Percentiles rank a stretch among this genome's conserved stretches.
Evolutionary conservation across 1,139 yeast species (phyloP).

Genomic region (Debaryomyces fabryi): DNA sequence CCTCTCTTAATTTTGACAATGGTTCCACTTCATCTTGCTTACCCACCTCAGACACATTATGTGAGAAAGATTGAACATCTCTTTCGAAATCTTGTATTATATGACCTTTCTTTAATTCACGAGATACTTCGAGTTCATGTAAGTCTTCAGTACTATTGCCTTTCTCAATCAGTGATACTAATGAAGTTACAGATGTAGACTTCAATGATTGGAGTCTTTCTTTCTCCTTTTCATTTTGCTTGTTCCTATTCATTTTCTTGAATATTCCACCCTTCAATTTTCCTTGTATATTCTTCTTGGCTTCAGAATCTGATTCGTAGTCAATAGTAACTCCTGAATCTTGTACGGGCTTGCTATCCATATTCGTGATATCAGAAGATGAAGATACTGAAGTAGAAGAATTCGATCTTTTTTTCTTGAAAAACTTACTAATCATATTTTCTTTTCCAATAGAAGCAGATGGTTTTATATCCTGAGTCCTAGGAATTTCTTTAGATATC

Average conservation of each 20-base stretch:
- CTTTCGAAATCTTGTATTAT: background rate
- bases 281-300: constrained; percentile 19
- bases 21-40: constrained; percentile 5
- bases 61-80: background rate
- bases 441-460: constrained; percentile 33
- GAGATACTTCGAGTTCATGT: constrained; percentile 10
- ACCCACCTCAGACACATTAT: background rate
- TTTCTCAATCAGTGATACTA: constrained; percentile 13
- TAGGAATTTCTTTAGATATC: background rate
- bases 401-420: constrained; percentile 42
- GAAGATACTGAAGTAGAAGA: constrained; percentile 13
- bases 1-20: background rate
- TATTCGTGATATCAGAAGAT: constrained; percentile 2
- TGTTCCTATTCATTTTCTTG: constrained; percentile 21
- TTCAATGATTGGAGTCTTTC: constrained; percentile 18
- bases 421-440: constrained; percentile 46
- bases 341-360: constrained; percentile 2
- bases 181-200: constrained; percentile 15
- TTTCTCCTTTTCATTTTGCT: constrained; percentile 10
- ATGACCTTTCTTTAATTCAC: background rate
- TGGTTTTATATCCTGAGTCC: constrained; percentile 5
- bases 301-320: constrained; percentile 34
- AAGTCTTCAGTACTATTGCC: background rate
- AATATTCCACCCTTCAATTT: constrained; percentile 22
- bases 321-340: constrained; percentile 32